Evolutionary conservation across 495 filamentous ascomycete species (phyloP).

Genomic region (Penicillium alfredii): DNA sequence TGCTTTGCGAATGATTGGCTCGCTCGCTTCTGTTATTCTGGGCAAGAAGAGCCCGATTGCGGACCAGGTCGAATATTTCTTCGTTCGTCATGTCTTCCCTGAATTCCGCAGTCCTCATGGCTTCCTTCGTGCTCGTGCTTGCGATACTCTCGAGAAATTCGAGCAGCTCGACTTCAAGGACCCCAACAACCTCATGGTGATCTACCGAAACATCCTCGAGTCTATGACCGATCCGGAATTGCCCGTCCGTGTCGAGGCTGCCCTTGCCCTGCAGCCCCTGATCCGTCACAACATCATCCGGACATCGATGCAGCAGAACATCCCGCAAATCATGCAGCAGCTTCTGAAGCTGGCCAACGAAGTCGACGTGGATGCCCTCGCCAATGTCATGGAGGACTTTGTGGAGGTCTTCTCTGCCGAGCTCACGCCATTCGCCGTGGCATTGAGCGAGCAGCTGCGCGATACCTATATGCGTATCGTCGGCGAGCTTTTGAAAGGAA

Average conservation of each 20-base stretch:
- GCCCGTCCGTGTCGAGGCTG: constrained; percentile 90
- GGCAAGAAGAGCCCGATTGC: constrained; percentile 98
- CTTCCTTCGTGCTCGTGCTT: constrained; percentile 90
- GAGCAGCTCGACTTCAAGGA: constrained; percentile 95
- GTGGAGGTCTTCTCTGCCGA: constrained; percentile 96
- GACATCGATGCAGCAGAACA: constrained; percentile 91
- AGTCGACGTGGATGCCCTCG: constrained; percentile 86
- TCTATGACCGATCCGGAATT: constrained; percentile 90
- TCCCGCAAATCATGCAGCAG: constrained; percentile 99
- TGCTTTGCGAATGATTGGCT: constrained; percentile 94
- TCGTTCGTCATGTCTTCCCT: constrained; percentile 95
- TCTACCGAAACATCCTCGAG: constrained; percentile 94
- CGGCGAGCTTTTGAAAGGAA: constrained; percentile 80
- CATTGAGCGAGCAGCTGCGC: constrained; percentile 89
- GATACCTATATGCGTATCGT: constrained; percentile 96
- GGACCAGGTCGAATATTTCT: constrained; percentile 97
- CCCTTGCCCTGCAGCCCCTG: constrained; percentile 87
- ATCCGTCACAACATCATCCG: constrained; percentile 94
- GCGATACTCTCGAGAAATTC: constrained; percentile 96
- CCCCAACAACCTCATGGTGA: constrained; percentile 83
- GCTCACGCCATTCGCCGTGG: constrained; percentile 96
- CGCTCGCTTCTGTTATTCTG: constrained; percentile 84
- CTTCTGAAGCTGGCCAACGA: constrained; percentile 93
- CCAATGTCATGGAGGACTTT: constrained; percentile 99
- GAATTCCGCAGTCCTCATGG: constrained; percentile 93